A percentile compares a stretch with the other conserved stretches of the same genome.
These are phyloP conservation scores for Ogataea ganodermae DNA, from an alignment of 805 yeast genomes.

Conservation along the genomic window DNA sequence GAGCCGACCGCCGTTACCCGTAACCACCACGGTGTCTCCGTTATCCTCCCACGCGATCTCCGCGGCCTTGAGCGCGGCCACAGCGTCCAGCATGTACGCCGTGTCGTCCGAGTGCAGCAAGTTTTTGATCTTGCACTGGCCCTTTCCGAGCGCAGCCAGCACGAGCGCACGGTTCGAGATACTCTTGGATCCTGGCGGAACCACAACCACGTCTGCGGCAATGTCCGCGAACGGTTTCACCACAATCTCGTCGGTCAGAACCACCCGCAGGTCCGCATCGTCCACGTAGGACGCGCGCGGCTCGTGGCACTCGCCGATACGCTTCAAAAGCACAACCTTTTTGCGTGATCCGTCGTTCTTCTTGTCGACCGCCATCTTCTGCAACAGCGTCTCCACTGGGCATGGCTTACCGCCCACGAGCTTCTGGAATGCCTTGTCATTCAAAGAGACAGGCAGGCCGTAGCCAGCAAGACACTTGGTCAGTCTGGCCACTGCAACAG, in stretches of 20 bases:
- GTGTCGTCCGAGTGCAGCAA: slow-evolving; percentile 96
- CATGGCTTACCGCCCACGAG: slow-evolving; percentile 70
- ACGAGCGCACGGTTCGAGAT: slow-evolving; percentile 94
- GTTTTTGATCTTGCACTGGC: slow-evolving; percentile 80
- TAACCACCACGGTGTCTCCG: slow-evolving; percentile 84
- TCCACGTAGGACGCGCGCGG: slow-evolving; percentile 81
- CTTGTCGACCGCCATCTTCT: slow-evolving; percentile 94
- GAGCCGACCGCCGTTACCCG: slow-evolving; percentile 81
- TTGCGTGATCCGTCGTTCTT: slow-evolving; percentile 93
- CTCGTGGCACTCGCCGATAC: slow-evolving; percentile 88
- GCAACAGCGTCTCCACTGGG: slow-evolving; percentile 72
- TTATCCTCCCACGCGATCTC: slow-evolving; percentile 78
- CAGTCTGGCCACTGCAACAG: slow-evolving; percentile 91
- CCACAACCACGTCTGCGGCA: slow-evolving; percentile 47
- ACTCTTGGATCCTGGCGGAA: slow-evolving; percentile 97
- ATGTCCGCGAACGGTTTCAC: slow-evolving; percentile 58
- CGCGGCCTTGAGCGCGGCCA: slow-evolving; percentile 78
- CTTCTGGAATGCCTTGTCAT: slow-evolving; percentile 70
- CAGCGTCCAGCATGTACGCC: slow-evolving; percentile 89
- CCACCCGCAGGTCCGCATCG: slow-evolving; percentile 77
- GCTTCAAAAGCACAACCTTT: slow-evolving; percentile 78
- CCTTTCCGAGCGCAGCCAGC: slow-evolving; percentile 87
- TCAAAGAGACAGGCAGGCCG: slow-evolving; percentile 77
- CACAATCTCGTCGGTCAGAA: slow-evolving; percentile 76
- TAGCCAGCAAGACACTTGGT: slow-evolving; percentile 81